Conservation (phyloP, 2,329 filamentous ascomycete genomes). For the Byssoonygena ceratinophila region DNA sequence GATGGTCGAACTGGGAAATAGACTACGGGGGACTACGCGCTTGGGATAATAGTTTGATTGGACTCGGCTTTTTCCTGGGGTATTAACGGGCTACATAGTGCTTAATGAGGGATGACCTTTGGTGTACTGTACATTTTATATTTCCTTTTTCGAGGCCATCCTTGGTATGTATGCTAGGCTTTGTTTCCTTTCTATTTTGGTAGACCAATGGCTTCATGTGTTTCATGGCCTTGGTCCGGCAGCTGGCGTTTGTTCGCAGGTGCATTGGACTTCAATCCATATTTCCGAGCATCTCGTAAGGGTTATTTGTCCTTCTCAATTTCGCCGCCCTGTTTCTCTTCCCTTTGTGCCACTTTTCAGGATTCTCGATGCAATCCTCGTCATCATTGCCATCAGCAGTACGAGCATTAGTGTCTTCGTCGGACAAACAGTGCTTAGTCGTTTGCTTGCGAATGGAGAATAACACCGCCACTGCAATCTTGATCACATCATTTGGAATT, state of each 20-base stretch:
- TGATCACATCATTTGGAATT: not conserved
- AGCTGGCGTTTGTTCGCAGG: not conserved
- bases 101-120: constrained; percentile 5
- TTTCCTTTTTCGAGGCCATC: not conserved
- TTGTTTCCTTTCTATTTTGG: not conserved
- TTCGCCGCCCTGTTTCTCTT: not conserved
- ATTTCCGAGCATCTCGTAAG: constrained; percentile 4
- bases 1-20: constrained; percentile 4
- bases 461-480: not conserved
- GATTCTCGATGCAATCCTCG: not conserved
- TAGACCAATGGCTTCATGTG: not conserved
- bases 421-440: not conserved
- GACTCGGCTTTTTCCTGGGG: not conserved
- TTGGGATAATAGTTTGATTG: not conserved
- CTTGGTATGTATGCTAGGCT: constrained; percentile 5
- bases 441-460: not conserved
- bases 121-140: not conserved
- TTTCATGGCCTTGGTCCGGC: not conserved
- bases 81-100: not conserved
- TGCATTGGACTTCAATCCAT: not conserved
- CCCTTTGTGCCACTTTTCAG: not conserved
- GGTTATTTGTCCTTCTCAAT: constrained; percentile 5
- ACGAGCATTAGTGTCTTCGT: not conserved
- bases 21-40: constrained; percentile 23
- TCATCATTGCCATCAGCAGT: not conserved